Percentiles rank a stretch among this genome's conserved stretches.
These are phyloP conservation scores for Backusella morwellensis DNA, from an alignment of 192 early-diverging fungal genomes.

Conservation along the genomic window DNA sequence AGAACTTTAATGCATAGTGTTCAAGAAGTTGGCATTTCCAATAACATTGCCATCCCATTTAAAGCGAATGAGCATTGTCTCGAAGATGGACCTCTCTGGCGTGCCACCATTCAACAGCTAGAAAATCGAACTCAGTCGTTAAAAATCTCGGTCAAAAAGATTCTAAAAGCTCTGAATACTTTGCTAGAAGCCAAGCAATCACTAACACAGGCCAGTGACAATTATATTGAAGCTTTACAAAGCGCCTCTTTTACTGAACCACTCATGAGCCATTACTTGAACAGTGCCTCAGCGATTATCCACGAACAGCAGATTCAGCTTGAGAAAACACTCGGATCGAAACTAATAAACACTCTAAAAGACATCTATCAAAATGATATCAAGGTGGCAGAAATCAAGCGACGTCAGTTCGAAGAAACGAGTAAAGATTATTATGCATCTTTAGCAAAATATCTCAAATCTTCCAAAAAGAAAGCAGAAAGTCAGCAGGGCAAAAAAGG, in stretches of 20 bases:
- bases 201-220: conserved; percentile 42
- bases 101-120: conserved; percentile 51
- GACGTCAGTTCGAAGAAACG: conserved; percentile 44
- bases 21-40: neutral
- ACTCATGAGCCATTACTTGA: conserved; percentile 26
- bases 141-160: conserved; percentile 49
- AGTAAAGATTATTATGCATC: conserved; percentile 34
- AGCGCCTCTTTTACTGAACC: conserved; percentile 35
- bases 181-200: conserved; percentile 45
- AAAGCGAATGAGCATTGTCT: neutral
- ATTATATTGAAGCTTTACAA: conserved; percentile 44
- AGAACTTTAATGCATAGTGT: neutral
- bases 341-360: conserved; percentile 48
- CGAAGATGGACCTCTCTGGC: conserved; percentile 63
- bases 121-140: conserved; percentile 58
- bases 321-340: neutral
- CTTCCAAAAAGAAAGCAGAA: conserved; percentile 20
- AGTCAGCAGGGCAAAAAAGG: conserved; percentile 47
- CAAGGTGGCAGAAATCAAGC: conserved; percentile 55
- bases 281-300: conserved; percentile 1
- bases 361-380: conserved; percentile 55
- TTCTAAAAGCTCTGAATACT: conserved; percentile 45
- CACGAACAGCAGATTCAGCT: conserved; percentile 3
- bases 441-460: conserved; percentile 52
- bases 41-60: neutral